These are phyloP conservation scores for Orbilia blumenaviensis DNA, from an alignment of 2,329 filamentous ascomycete species.

Conservation along the genomic window DNA sequence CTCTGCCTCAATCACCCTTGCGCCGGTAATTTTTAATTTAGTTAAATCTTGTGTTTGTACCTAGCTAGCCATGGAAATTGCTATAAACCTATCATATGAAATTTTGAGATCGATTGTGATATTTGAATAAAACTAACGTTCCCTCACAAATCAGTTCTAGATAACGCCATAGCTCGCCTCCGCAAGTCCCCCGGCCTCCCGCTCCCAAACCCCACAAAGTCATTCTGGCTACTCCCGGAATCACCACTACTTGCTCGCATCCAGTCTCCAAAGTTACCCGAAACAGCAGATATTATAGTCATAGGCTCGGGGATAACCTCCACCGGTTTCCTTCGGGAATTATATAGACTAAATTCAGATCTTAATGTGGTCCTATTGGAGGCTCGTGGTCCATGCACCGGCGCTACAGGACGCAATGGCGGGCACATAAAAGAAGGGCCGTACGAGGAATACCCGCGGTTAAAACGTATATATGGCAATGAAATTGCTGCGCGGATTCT, in stretches of 20 bases:
- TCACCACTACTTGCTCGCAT: slow-evolving; percentile 61
- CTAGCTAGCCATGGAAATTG: background rate
- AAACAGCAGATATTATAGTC: slow-evolving; percentile 65
- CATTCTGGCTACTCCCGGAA: slow-evolving; percentile 65
- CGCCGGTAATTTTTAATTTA: background rate
- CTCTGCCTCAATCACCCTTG: background rate
- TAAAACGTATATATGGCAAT: slow-evolving; percentile 59
- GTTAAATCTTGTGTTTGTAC: background rate
- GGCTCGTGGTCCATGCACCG: slow-evolving; percentile 65
- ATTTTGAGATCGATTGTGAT: no score
- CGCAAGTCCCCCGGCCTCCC: slow-evolving; percentile 62
- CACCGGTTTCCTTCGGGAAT: slow-evolving; percentile 61
- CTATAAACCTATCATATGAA: background rate
- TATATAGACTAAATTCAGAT: slow-evolving; percentile 55
- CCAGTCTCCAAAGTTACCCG: slow-evolving; percentile 60
- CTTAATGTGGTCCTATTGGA: slow-evolving; percentile 65
- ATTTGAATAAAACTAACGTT: background rate
- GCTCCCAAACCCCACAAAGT: slow-evolving; percentile 61
- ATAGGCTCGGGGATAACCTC: slow-evolving; percentile 69
- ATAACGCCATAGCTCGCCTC: slow-evolving; percentile 6
- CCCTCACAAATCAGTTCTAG: slow-evolving; percentile 33
- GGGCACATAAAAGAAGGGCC: slow-evolving; percentile 66
- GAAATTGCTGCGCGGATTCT: slow-evolving; percentile 62
- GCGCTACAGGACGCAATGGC: slow-evolving; percentile 68
- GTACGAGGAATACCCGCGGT: slow-evolving; percentile 62